Base-by-base conservation (phyloP, 1,284 basidiomycete genomes). In the Singerocomus inundabilis region DNA sequence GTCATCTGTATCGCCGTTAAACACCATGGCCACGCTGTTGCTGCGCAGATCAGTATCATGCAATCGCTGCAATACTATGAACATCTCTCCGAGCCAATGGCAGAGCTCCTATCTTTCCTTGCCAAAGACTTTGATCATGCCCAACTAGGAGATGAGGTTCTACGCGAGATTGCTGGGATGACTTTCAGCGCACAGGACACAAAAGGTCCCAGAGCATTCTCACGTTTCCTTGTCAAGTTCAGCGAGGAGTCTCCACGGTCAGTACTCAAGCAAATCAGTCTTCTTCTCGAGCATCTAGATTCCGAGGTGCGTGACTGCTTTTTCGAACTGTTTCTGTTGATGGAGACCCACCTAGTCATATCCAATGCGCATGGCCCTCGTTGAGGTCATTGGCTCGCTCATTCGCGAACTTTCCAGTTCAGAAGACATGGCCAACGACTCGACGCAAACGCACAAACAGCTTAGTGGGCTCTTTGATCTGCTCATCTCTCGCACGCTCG, bases 21-120 rank as follows among this genome's bases (percentile, higher is more conserved):
- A 65, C 84, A 88, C 57, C 94, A 98, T 58, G 84, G 81, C 1
- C 95, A 98, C 59, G 79, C 82, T 1, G 84, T 89, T 51, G 84
- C 84, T 40, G 90, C 90, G 0, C 93, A 97, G 63, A 95, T 92
- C 48, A 84, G 82, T 54, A 92, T 99, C 69, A 88, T 95, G 70
- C 94, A 98, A 67, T 85, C 83, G 48, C 75, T 99, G 12, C 93
- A 96, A 54, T 97, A 96, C 70, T 93, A 88, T 61, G 96, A 99
- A 61, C 95, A 98, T 66, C 81, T 98, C 26, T 84, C 91, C 0
- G 95, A 98, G 63, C 86, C 90, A 0, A 91, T 98, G 86, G 95
- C 95, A 0, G 94, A 98, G 59, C 85, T 93, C 32, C 78, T 98
- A 8, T 78, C 82, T 28, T 74, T 88, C 37, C 79, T 98, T 39